Base-by-base conservation (phyloP, 208 protist genomes). In the Blastocrithidia nonstop region DNA sequence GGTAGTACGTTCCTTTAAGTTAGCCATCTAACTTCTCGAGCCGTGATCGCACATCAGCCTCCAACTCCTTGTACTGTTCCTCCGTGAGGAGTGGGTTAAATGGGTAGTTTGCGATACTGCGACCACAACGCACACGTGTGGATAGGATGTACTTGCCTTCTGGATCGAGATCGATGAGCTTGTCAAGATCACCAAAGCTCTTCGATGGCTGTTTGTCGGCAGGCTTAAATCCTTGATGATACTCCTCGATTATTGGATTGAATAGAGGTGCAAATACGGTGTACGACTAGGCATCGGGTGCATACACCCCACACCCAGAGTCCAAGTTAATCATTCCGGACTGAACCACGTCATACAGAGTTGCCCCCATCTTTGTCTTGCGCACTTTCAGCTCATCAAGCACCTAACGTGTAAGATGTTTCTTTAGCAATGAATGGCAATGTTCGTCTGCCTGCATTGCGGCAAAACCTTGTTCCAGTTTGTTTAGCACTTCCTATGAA, bases 241-340 rank as follows among this genome's bases (percentile, higher is more conserved):
- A 63, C 25, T 67, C 66, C 44, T 66, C 61, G 26, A 80, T 75
- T 50, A 80, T 57, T 5, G 48, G 28, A 45, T 80, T 50, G 21
- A 80, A 75, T 23, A 75, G 61, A 13, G 67, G 22, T n/a, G 57
- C 63, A 47, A 80, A 80, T 16, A 66, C 13, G 9, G 23, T 62
- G 57, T 75, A 80, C 19, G 62, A 68, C 38, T 80, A 66, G 33
- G 67, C 71, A 33, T 80, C 71, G 5, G 65, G 65, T 2, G 71
- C 71, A 37, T 68, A 71, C 33, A 74, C 32, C 20, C 71, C 71
- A 28, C 50, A 36, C 41, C 65, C 65, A 39, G 60, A 64, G 50
- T 71, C 71, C 9, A 63, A 46, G 54, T 80, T 80, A 20, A 22
- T 57, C 22, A 80, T 53, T 23, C 71, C 65, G 17, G 71, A 74